A percentile compares a stretch with the other conserved stretches of the same genome.
Evolutionary conservation across 2,329 filamentous ascomycete species (phyloP).

Genomic region (Dendrostoma leiphaemia): DNA sequence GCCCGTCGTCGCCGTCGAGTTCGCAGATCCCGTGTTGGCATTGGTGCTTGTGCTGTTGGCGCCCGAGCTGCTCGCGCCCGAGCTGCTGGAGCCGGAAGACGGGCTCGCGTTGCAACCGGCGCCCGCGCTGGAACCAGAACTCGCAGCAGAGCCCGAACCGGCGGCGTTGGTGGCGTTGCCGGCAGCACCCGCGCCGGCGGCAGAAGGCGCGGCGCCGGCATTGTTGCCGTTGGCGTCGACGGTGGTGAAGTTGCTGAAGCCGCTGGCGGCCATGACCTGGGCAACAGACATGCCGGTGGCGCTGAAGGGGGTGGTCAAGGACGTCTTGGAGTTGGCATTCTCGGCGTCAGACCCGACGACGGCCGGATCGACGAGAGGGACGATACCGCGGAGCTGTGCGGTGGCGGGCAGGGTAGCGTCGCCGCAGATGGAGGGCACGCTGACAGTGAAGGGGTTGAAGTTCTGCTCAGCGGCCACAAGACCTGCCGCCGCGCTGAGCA

Average conservation of each 20-base stretch:
- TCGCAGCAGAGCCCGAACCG: background rate
- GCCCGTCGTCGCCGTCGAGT: too few relatives aligned
- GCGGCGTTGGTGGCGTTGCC: slow-evolving; percentile 18
- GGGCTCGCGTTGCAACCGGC: background rate
- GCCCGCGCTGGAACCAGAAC: background rate
- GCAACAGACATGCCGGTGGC: slow-evolving; percentile 60
- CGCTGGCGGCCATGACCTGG: slow-evolving; percentile 58
- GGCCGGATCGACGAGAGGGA: slow-evolving; percentile 62
- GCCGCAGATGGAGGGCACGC: slow-evolving; percentile 57
- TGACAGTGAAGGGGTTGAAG: slow-evolving; percentile 63
- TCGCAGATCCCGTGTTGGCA: background rate
- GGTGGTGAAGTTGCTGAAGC: slow-evolving; percentile 57
- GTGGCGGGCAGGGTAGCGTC: slow-evolving; percentile 61
- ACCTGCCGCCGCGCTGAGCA: slow-evolving; percentile 60
- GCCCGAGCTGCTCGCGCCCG: too few relatives aligned
- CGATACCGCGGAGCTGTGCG: slow-evolving; percentile 57
- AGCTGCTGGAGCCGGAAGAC: background rate
- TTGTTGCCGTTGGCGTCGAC: slow-evolving; percentile 29
- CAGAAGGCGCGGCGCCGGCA: background rate
- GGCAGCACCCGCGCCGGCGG: slow-evolving; percentile 13
- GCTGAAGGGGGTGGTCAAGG: slow-evolving; percentile 49
- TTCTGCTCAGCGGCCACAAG: slow-evolving; percentile 69
- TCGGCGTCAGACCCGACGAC: slow-evolving; percentile 52
- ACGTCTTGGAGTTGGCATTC: slow-evolving; percentile 56
- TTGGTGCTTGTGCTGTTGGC: background rate